Base-by-base conservation (phyloP, 2,329 filamentous ascomycete species). In the Triangularia setosa region DNA sequence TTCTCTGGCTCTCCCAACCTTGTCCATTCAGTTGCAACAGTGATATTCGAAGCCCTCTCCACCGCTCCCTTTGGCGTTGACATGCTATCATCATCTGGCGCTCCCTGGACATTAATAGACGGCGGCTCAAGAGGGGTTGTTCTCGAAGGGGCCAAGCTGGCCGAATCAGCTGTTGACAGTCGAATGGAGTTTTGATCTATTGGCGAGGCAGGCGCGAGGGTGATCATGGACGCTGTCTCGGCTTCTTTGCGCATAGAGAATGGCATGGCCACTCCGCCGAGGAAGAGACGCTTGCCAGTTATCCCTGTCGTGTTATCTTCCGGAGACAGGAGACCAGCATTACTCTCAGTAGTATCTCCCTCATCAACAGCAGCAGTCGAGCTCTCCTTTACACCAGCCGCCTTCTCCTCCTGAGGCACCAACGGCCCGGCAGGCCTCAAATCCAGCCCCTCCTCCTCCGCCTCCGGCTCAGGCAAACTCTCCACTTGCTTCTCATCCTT, bases 171-270 rank as follows among this genome's bases (percentile, higher is more conserved):
- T 14, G 74, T 81, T 67, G 76, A 73, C 1, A 77, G 76, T 58
- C 71, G 69, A 14, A 73, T 68, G 6, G 73, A 72, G 3, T 65
- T 57, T 12, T 72, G 74, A 4, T 76, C 75, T 21, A 71, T 66
- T 4, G 74, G 71, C 9, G 84, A 85, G 6, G 52, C 52, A 48
- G 40, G 40, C 35, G 80, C 78, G 21, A 92, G 75, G 0, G 90
- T 92, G 60, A 89, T 77, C 83, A 90, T 91, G 76, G 89, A 92
- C 0, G 88, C 88, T 18, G 86, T 90, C 3, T 86, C 83, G 1
- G 84, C 83, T 21, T 89, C 83, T 68, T 83, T 84, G 60, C 83
- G 83, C 14, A 93, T 74, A 63, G 85, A 90, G 72, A 93, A 93
- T 0, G 90, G 90, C 69, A 91, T 83, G 0, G 90, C 89, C 25